Evolutionary conservation across 805 yeast genomes (phyloP), one percentile per base, ranked within the genome.

Genomic region (Saturnispora besseyi): DNA sequence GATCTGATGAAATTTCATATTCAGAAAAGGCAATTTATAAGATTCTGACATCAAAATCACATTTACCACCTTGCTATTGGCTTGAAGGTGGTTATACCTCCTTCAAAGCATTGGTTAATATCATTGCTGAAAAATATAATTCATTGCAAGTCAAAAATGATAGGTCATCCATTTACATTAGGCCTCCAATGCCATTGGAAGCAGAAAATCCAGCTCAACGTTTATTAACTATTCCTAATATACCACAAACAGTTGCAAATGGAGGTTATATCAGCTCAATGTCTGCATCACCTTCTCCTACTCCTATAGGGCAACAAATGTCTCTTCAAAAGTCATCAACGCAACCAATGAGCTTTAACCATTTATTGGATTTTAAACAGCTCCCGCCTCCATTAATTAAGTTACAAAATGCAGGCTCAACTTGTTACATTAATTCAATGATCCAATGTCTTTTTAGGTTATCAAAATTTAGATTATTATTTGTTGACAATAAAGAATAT

Each of bases 371-470:
- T 31, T 41, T 40, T 15, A n/a, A 29, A 7, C 21, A 43, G 18
- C 33, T 51, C 50, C 49, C 49, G 12, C 45, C 51, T 9, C 66
- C 65, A 1, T 34, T 60, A 21, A 60, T 63, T 4, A 50, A 90
- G 0, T 63, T 85, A 46, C 68, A 76, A 52, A 85, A 85, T 59
- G 69, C 77, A 64, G 88, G 89, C 0, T 81, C 82, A 40, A 82
- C 90, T 0, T 85, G 95, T 58, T 85, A 85, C 60, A 79, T 85
- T 51, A 85, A 85, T 59, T 77, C 84, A 60, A 80, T 85, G 70
- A 61, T 85, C 11, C 95, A 85, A 62, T 75, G 87, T 53, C 61
- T 85, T 6, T 82, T 82, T 63, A 84, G 81, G 2, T 62, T 82
- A 0, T 56, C 65, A 0, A 59, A 61, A 24, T 79, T 85, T 56